These are phyloP conservation scores for Bryoerythrophyllum caledonicum DNA, from an alignment of 225 moss, liverwort and hornwort species.

Conservation along the genomic window DNA sequence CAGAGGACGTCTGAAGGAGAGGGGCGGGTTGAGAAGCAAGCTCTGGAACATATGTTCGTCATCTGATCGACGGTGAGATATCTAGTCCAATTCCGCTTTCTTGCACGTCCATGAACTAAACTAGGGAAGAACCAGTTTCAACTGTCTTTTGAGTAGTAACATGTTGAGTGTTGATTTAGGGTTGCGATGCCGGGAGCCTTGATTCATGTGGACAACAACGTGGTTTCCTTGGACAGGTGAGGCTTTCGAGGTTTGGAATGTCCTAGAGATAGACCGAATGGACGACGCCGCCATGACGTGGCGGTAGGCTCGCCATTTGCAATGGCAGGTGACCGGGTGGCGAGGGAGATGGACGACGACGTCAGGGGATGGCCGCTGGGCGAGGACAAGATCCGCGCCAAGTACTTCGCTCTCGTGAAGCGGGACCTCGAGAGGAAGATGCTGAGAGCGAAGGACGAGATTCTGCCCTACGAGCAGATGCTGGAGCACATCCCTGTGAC, in stretches of 20 bases:
- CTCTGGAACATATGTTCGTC: not conserved
- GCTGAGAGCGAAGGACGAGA: not conserved
- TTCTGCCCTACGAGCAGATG: constrained; percentile 8
- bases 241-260: not conserved
- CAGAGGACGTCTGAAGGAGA: constrained; percentile 8
- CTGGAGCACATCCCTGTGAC: constrained; percentile 18
- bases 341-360: constrained; percentile 19
- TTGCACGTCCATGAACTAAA: not conserved
- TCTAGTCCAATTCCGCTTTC: constrained; percentile 6
- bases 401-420: constrained; percentile 34
- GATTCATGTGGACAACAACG: constrained; percentile 5
- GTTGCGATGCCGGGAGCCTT: constrained; percentile 10
- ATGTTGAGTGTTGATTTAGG: not conserved
- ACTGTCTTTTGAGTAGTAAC: not conserved
- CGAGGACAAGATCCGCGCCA: constrained; percentile 41
- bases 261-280: constrained; percentile 5
- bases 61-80: constrained; percentile 11
- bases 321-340: not conserved
- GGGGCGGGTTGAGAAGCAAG: not conserved
- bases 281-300: not conserved
- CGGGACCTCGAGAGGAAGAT: constrained; percentile 25
- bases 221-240: constrained; percentile 17
- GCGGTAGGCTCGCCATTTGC: constrained; percentile 9
- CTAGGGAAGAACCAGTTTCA: not conserved
- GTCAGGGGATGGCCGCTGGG: constrained; percentile 49